Evolutionary conservation across 2,329 filamentous ascomycete species (phyloP), one percentile per base, ranked within the genome.

Genomic region (Leptographium wingfieldii): DNA sequence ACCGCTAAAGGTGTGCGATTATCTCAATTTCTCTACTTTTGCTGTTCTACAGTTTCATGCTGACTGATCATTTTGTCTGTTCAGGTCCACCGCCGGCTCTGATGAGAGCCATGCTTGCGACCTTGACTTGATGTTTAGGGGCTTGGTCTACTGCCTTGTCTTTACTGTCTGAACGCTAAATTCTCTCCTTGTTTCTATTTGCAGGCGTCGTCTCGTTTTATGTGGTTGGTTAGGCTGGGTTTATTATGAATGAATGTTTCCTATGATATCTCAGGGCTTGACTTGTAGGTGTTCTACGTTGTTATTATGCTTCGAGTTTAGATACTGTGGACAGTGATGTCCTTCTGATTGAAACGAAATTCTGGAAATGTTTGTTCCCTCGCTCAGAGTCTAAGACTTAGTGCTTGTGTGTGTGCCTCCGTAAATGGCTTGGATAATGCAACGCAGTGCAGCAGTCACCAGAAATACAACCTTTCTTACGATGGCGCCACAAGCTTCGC

Each of bases 1-100:
- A 84, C 73, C 82, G 77, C 74, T 80, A 60, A 74, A 79, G 76
- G 77, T 79, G 74, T 71, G 78, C 72, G 38, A 22, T 52, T 27
- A 22, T 5, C 14, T 16, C 27, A 1, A 16, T 31, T 19, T 51
- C 27, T 51, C 14, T 16, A 67, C 67, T 67, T 62, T 66, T 65
- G 64, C 66, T 19, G 4, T 46, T 19, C 19, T 19, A 31, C 31
- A 22, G 22, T 22, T 31, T 31, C 31, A 7, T 51, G 48, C 48
- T 51, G 48, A 51, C 22, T 25, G 4, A 25, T 11, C 19, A 31
- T n/a, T 16, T 2, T 52, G 12, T 5, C 43, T 52, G 12, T 5
- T 7, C 52, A 65, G 64, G 64, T 12, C 63, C 63, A 5, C 62
- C 64, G 19, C 63, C 63, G 1, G 57, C 31, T 16, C 40, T 65